A percentile compares a stretch with the other conserved stretches of the same genome.
Conservation (phyloP, 805 yeast species). For the Torulaspora indica region DNA sequence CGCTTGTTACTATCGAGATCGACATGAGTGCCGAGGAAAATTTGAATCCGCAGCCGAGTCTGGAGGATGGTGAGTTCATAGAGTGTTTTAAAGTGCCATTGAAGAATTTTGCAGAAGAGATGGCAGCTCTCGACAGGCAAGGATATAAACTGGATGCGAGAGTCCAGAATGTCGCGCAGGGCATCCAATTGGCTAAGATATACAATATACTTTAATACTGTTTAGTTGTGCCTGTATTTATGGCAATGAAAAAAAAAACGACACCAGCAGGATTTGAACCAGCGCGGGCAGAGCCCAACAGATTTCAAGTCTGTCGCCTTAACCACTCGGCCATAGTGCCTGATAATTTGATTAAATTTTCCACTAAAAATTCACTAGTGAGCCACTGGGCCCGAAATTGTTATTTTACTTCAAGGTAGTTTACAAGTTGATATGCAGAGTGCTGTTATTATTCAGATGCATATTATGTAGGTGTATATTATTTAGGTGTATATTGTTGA, state of each 20-base stretch:
- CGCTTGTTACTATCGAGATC: conserved; percentile 70
- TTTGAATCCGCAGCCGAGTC: conserved; percentile 59
- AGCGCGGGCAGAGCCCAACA: conserved; percentile 48
- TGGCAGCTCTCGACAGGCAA: conserved; percentile 49
- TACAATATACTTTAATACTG: conserved; percentile 14
- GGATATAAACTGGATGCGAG: conserved; percentile 85
- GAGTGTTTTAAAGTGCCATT: conserved; percentile 79
- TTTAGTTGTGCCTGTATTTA: neutral
- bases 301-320: conserved; percentile 48
- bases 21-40: conserved; percentile 67
- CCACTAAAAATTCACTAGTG: neutral
- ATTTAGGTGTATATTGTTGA: conserved; percentile 4
- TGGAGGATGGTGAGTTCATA: conserved; percentile 90
- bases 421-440: too few relatives aligned
- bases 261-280: conserved; percentile 47
- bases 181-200: conserved; percentile 54
- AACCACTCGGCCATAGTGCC: conserved; percentile 47
- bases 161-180: conserved; percentile 80
- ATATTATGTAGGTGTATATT: too few relatives aligned
- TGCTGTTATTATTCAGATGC: neutral
- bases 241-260: conserved; percentile 29
- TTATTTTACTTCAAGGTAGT: neutral
- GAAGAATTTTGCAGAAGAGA: conserved; percentile 47
- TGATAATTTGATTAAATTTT: neutral
- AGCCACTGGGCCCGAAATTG: too few relatives aligned